phyloP scores from a whole-genome alignment of 2,329 filamentous ascomycete genomes.

The Aspergillus sp. region DNA sequence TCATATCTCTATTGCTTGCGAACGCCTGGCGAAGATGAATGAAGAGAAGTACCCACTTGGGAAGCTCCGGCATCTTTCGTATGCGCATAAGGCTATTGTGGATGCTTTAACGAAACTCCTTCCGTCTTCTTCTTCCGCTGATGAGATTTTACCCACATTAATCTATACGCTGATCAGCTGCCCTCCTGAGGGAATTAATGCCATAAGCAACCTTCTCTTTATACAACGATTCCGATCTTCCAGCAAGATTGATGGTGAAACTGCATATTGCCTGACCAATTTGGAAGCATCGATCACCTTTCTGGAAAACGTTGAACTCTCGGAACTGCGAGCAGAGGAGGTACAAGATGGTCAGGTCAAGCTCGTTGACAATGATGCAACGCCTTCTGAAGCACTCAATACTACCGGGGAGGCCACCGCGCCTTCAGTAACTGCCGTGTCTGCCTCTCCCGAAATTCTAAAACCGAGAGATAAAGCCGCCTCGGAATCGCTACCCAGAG shows the following conservation, averaged over 20 bases:
- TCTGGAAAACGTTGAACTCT: conserved; percentile 87
- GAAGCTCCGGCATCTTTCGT: conserved; percentile 81
- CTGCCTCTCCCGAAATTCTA: conserved; percentile 22
- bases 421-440: conserved; percentile 21
- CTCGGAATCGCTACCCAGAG: conserved; percentile 27
- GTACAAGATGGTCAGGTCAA: conserved; percentile 60
- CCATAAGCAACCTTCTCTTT: conserved; percentile 91
- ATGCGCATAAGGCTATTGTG: conserved; percentile 87
- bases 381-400: conserved; percentile 13
- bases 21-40: conserved; percentile 71
- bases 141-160: conserved; percentile 92
- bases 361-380: conserved; percentile 28
- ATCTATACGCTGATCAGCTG: conserved; percentile 94
- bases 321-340: conserved; percentile 77
- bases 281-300: conserved; percentile 92
- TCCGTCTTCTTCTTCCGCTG: conserved; percentile 74
- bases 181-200: conserved; percentile 73
- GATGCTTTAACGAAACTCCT: conserved; percentile 65
- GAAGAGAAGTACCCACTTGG: conserved; percentile 79
- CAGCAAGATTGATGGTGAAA: conserved; percentile 81
- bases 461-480: conserved; percentile 23
- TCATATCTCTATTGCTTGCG: conserved; percentile 62
- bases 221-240: conserved; percentile 85
- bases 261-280: conserved; percentile 92
- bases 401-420: conserved; percentile 17